Evolutionary conservation across 257 asterid species (phyloP).

Genomic region (Nyctanthes arbortristis): DNA sequence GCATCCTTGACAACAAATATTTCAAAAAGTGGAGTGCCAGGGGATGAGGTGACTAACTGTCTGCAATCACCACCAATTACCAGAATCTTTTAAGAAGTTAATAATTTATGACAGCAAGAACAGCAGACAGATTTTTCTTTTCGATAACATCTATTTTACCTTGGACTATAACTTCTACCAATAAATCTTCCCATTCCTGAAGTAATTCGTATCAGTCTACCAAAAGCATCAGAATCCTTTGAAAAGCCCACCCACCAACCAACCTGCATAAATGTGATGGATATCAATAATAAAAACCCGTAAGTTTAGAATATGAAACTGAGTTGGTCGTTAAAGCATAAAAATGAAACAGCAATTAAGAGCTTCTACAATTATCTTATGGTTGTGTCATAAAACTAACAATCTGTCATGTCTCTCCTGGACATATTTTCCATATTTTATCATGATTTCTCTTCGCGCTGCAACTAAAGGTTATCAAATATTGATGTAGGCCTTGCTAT

Average conservation of each 20-base stretch:
- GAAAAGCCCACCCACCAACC: constrained; percentile 99
- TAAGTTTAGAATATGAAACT: background rate
- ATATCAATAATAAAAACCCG: constrained; percentile 19
- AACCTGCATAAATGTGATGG: constrained; percentile 48
- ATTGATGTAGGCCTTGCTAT: background rate
- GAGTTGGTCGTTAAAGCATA: background rate
- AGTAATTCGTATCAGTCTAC: constrained; percentile 73
- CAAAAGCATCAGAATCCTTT: constrained; percentile 86
- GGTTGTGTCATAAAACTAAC: too few relatives aligned
- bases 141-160: constrained; percentile 54
- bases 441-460: background rate
- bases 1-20: constrained; percentile 83
- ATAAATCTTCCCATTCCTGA: constrained; percentile 88
- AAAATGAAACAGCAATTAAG: constrained; percentile 13
- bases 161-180: constrained; percentile 90
- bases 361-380: constrained; percentile 17
- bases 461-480: background rate
- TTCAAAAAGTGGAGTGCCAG: constrained; percentile 94
- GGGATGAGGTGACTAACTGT: constrained; percentile 80
- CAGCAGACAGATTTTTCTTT: background rate
- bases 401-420: too few relatives aligned
- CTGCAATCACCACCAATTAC: constrained; percentile 47
- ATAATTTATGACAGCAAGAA: constrained; percentile 13
- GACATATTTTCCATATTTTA: too few relatives aligned
- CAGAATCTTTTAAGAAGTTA: constrained; percentile 16